Percentiles rank a stretch among this genome's conserved stretches.
phyloP scores from a whole-genome alignment of 2,329 filamentous ascomycete genomes.

The Cordyceps farinosa region DNA sequence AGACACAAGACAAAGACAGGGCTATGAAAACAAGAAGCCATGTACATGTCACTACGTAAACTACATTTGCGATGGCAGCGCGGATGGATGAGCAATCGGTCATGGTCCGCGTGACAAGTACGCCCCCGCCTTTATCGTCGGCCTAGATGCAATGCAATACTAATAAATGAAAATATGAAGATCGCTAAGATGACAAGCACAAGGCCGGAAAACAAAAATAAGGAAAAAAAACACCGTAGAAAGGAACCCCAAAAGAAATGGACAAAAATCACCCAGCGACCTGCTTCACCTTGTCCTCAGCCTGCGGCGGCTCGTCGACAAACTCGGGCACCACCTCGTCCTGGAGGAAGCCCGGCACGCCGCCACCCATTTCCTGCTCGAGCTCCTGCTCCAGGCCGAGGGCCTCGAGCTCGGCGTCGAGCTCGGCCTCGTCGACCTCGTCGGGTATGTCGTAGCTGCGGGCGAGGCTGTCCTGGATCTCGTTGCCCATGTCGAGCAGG shows the following conservation, averaged over 20 bases:
- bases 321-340: conserved; percentile 86
- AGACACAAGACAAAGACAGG: neutral
- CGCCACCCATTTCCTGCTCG: conserved; percentile 62
- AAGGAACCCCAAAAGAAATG: neutral
- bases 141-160: neutral
- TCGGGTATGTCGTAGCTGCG: conserved; percentile 92
- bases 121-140: too few species aligned
- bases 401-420: conserved; percentile 94
- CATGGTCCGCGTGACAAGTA: neutral
- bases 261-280: conserved; percentile 51
- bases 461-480: conserved; percentile 93
- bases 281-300: conserved; percentile 74
- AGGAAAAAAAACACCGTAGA: neutral
- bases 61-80: neutral
- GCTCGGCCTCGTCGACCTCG: conserved; percentile 92
- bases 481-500: conserved; percentile 93
- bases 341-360: conserved; percentile 80
- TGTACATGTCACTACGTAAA: neutral
- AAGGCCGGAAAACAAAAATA: neutral
- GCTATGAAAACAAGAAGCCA: neutral
- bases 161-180: conserved; percentile 1
- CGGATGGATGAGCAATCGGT: neutral
- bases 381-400: conserved; percentile 91
- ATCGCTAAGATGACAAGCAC: conserved; percentile 1
- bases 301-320: conserved; percentile 82